Base-by-base conservation (phyloP, 352 stramenopile genomes). In the Phytophthora cactorum region DNA sequence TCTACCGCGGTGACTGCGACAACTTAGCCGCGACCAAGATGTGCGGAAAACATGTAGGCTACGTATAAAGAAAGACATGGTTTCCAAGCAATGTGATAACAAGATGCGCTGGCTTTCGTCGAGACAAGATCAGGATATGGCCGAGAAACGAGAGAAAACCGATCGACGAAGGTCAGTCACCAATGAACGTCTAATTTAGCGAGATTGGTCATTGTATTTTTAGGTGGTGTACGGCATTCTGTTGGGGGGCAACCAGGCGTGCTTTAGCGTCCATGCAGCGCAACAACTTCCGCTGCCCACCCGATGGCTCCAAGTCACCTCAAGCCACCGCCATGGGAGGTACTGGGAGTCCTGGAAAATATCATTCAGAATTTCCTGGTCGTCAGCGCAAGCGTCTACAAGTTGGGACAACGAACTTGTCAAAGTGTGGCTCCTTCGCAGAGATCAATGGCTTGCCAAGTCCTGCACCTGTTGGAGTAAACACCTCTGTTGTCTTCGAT, bases 381-480 rank as follows among this genome's bases (percentile, higher is more conserved):
- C 80, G 78, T 14, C 76, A 89, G 46, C 74, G 80, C 59, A 90
- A 90, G 53, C 74, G 87, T 7, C 46, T 93, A n/a, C 87, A 92
- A 58, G 82, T 95, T n/a, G 87, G 86, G 4, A 63, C 74, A 5
- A 95, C 84, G 0, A 95, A 95, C 54, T 59, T 92, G 28, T 57
- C 59, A 1, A 84, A 81, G 39, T 75, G 63, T 7, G 22, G 22
- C 22, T 22, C 22, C 22, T 0, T 22, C 22, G 46, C 60, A 0
- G 54, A 72, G 31, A 53, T 69, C 17, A 56, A 56, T 29, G 4
- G 27, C 11, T 31, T 55, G 15, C 9, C 49, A 10, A 63, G 53
- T 73, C 62, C 55, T 43, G 58, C 29, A 52, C 5, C 34, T 50
- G 27, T 49, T 31, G 29, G 51, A 3, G 43, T 52, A 32, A 54